Conservation (phyloP, 176 grass and related monocot genomes). For the Saccharum officinarum region DNA sequence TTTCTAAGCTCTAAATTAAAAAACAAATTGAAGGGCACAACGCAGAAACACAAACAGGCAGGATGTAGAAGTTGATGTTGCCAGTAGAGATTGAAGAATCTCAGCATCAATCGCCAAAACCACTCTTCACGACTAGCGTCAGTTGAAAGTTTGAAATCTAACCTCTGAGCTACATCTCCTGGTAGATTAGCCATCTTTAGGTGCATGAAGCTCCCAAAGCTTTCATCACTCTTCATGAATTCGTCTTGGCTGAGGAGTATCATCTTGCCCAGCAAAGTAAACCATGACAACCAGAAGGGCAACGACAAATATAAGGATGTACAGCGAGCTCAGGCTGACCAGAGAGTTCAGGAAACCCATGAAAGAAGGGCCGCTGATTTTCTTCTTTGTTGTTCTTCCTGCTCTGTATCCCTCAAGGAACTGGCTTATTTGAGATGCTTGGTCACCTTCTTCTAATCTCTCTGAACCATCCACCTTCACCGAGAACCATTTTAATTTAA, state of each 20-base stretch:
- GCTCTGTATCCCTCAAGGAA: constrained; percentile 94
- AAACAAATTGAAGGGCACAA: constrained; percentile 14
- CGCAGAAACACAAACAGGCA: background rate
- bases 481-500: constrained; percentile 39
- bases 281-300: constrained; percentile 67
- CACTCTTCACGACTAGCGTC: constrained; percentile 25
- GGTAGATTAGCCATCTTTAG: background rate
- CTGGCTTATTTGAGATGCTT: constrained; percentile 74
- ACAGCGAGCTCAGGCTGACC: constrained; percentile 73
- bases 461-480: constrained; percentile 84
- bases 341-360: constrained; percentile 80
- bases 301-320: constrained; percentile 73
- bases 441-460: constrained; percentile 73
- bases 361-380: constrained; percentile 79
- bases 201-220: background rate
- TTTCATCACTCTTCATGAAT: constrained; percentile 45
- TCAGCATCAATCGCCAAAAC: constrained; percentile 35
- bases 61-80: constrained; percentile 15
- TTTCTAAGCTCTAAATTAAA: constrained; percentile 27
- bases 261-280: constrained; percentile 65
- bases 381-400: constrained; percentile 84
- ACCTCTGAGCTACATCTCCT: background rate
- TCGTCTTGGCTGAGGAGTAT: constrained; percentile 45
- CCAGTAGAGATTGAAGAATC: background rate
- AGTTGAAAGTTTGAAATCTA: constrained; percentile 6